phyloP scores from a whole-genome alignment of 176 grass and related monocot species.

The Oryza glumipatula region DNA sequence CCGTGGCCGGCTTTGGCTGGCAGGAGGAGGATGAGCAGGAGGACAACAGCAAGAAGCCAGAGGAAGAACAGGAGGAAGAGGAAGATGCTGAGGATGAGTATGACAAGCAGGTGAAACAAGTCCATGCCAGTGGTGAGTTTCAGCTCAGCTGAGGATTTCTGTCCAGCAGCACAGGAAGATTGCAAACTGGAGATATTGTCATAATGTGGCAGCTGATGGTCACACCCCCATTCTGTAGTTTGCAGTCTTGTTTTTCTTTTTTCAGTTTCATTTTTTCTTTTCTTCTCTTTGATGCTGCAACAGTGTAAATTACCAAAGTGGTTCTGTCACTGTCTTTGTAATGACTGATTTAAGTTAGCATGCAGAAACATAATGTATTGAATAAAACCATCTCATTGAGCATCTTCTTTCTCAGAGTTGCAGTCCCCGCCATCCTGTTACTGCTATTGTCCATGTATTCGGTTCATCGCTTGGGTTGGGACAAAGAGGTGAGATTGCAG shows the following conservation, averaged over 20 bases:
- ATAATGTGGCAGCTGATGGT: conserved; percentile 36
- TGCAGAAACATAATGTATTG: conserved; percentile 52
- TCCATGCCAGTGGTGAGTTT: conserved; percentile 70
- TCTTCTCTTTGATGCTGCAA: conserved; percentile 40
- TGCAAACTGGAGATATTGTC: conserved; percentile 25
- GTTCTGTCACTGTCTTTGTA: conserved; percentile 41
- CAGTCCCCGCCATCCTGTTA: background rate
- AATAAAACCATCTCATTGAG: conserved; percentile 58
- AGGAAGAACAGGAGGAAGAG: conserved; percentile 53
- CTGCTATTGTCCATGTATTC: background rate
- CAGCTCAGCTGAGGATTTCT: conserved; percentile 45
- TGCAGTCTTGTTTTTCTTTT: conserved; percentile 40
- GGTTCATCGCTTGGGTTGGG: background rate
- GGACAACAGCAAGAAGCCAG: conserved; percentile 52
- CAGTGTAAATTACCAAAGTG: conserved; percentile 61
- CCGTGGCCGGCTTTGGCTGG: conserved; percentile 54
- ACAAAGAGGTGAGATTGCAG: background rate
- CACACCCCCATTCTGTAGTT: conserved; percentile 3
- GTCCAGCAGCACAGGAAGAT: background rate
- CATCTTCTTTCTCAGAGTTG: conserved; percentile 10
- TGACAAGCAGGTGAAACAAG: conserved; percentile 72
- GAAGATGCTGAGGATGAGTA: conserved; percentile 77
- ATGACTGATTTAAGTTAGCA: conserved; percentile 49
- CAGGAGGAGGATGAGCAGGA: conserved; percentile 76
- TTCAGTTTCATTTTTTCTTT: conserved; percentile 40